Conservation (phyloP, 495 filamentous ascomycete genomes). For the Neurospora sp. region DNA sequence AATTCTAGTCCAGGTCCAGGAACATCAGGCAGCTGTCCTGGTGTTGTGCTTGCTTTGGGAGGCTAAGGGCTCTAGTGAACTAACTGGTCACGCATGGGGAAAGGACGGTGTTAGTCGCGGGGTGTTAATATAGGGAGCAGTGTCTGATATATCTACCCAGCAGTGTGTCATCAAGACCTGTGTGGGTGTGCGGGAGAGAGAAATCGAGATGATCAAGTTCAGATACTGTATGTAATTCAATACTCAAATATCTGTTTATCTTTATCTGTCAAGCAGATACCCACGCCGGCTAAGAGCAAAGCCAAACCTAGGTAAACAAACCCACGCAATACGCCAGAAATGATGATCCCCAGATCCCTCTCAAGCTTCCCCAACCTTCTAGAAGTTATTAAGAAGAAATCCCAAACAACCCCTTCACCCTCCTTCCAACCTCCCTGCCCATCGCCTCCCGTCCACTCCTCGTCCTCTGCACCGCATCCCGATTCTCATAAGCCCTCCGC, state of each 20-base stretch:
- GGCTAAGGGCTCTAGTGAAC: too few species aligned
- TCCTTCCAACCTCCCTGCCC: constrained; percentile 56
- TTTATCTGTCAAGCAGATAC: not conserved
- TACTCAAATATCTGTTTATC: not conserved
- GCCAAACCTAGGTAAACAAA: not conserved
- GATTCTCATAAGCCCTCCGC: constrained; percentile 81
- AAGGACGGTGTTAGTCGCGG: not conserved
- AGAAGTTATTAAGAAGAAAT: constrained; percentile 12
- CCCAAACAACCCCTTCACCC: constrained; percentile 39
- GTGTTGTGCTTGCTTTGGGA: too few species aligned
- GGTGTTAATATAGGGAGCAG: not conserved
- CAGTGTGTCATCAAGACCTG: not conserved
- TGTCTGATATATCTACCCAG: too few species aligned
- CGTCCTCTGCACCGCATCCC: constrained; percentile 73
- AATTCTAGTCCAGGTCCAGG: too few species aligned
- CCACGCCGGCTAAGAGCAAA: not conserved
- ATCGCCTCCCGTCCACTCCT: constrained; percentile 66
- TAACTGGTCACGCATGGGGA: too few species aligned
- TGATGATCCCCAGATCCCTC: not conserved
- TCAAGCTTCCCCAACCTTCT: not conserved
- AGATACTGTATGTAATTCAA: not conserved
- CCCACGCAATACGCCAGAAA: not conserved
- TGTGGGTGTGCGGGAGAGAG: not conserved
- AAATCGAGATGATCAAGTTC: not conserved
- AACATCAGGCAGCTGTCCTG: too few species aligned